Conservation (phyloP, 108 stramenopile genomes). For the Skeletonema tropicum region DNA sequence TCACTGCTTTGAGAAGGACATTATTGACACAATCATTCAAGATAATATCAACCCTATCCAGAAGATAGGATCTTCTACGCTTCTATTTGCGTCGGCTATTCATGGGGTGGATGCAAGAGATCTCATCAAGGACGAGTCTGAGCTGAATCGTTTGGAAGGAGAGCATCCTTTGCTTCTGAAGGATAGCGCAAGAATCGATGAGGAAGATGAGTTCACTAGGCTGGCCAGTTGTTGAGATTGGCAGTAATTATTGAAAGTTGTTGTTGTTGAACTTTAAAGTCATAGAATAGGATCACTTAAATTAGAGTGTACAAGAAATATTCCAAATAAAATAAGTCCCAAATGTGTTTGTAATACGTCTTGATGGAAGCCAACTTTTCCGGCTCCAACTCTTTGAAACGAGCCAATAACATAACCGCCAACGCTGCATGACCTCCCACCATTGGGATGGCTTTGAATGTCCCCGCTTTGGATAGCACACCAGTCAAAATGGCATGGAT, state of each 20-base stretch:
- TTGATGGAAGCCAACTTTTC: constrained; percentile 85
- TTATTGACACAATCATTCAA: constrained; percentile 78
- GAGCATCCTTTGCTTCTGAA: constrained; percentile 1
- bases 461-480: constrained; percentile 60
- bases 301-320: constrained; percentile 94
- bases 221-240: background rate
- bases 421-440: constrained; percentile 86
- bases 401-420: constrained; percentile 58
- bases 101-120: constrained; percentile 55
- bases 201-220: background rate
- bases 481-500: constrained; percentile 86
- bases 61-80: constrained; percentile 71
- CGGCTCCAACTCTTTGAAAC: constrained; percentile 75
- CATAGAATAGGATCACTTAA: constrained; percentile 38
- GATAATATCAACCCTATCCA: constrained; percentile 90
- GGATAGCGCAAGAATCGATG: background rate
- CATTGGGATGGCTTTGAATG: constrained; percentile 87
- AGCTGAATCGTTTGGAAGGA: constrained; percentile 36
- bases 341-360: constrained; percentile 94
- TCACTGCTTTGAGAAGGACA: constrained; percentile 79
- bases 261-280: no score
- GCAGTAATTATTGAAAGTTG: no score
- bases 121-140: constrained; percentile 42
- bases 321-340: constrained; percentile 97
- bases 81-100: constrained; percentile 68